Base-by-base conservation (phyloP, 352 stramenopile species). In the Pythium folliculosum region DNA sequence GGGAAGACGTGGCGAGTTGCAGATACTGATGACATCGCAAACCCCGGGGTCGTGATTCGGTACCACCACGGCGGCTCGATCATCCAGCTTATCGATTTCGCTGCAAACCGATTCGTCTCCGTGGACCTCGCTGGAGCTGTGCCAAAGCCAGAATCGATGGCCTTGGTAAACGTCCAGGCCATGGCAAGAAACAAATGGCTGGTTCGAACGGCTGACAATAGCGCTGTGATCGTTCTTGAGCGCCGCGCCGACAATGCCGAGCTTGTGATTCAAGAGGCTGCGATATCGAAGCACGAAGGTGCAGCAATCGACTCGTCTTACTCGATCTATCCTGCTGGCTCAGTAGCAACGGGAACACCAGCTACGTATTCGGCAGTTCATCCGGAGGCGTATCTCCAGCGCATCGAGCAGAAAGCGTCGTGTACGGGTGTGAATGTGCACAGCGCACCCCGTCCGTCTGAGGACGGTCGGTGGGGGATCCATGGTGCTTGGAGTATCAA, bases 1-100 rank as follows among this genome's bases (percentile, higher is more conserved):
- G 50, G 54, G 12, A n/a, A 63, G 9, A 63, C 60, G 17, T 78
- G 75, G 56, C 77, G 60, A 10, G n/a, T 78, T 48, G 73, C 56
- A 27, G 14, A 23, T 45, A n/a, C 14, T 51, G 27, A 59, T 49
- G 40, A 69, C 23, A 60, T 44, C 44, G 60, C 53, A 25, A 86
- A 84, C 32, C 37, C 68, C 3, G 78, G 73, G 0, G 50, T 78
- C 3, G 32, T 89, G 30, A 60, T 86, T 30, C 78, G 82, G 8
- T 89, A 76, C 30, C 63, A 84, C 38, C 80, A 79, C 44, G 77
- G 82, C 38, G 80, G 79, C 9, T 80, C 77, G 8, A 56, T 84
- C n/a, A 67, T 91, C 37, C 82, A 90, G 60, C 38, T 90, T 52
- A 64, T 91, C 21, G 81, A 88, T 44, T 63, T 89, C 35, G 56